Evolutionary conservation across 345 rosid species (phyloP), one percentile per base, ranked within the genome.

Genomic region (Acer yangbiense): DNA sequence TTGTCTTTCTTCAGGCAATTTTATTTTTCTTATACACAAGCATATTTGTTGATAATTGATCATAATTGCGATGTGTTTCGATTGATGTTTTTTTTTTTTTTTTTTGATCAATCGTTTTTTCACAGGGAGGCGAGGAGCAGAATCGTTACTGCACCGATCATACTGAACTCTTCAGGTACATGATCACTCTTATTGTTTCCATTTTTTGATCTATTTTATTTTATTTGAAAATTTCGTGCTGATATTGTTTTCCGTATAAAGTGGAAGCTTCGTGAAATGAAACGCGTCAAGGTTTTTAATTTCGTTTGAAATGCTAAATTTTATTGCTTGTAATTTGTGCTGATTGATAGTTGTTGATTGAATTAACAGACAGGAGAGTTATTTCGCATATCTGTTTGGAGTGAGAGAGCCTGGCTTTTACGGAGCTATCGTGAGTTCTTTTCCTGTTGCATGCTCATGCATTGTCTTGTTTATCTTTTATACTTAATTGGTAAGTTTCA

Each of bases 61-160:
- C 50, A 10, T 58, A 5, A 17, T 41, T 23, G 3, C 41, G 10
- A 11, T 9, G 16, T 68, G 13, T 39, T 14, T 65, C n/a, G 46
- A 35, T 62, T 20, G 23, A 4, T 54, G 11, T 32, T 18, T 18
- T 20, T 65, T 27, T 58, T 18, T 27, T 20, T 65, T 27, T 66
- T 43, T 4, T 1, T 41, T 57, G 39, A 21, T 20, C 2, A 44
- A 20, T 69, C 61, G 32, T 35, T 29, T 68, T 20, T 70, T 21
- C 57, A 12, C 77, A 95, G 97, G 99, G 98, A 67, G 99, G 99
- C 20, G 96, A 92, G 41, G 98, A 95, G 72, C 82, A 90, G 83
- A 84, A 78, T 63, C 95, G 98, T 3, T 85, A 93, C 81, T 93
- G 96, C 83, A 95, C 98, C 44, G 99, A 95, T 90, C 99, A 95